These are phyloP conservation scores for Phytophthora megakarya DNA, from an alignment of 352 stramenopile species.

Conservation along the genomic window DNA sequence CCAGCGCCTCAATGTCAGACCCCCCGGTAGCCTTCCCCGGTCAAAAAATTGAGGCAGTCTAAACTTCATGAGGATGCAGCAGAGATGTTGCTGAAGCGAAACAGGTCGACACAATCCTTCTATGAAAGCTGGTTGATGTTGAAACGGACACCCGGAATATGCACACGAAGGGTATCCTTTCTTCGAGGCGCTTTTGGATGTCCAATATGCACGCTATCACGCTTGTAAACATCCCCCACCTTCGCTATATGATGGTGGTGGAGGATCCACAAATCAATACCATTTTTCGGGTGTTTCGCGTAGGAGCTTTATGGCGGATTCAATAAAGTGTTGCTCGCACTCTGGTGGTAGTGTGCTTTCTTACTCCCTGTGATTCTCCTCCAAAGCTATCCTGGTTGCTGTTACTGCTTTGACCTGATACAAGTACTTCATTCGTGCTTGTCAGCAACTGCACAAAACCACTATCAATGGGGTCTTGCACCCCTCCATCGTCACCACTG, in stretches of 20 bases:
- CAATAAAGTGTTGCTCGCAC: too few species aligned
- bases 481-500: too few species aligned
- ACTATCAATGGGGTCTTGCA: too few species aligned
- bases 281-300: too few species aligned
- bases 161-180: too few species aligned
- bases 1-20: slow-evolving; percentile 11
- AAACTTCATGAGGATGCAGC: slow-evolving; percentile 5
- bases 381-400: too few species aligned
- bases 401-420: too few species aligned
- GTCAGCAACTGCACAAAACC: too few species aligned
- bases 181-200: slow-evolving; percentile 9
- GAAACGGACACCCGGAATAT: neutral
- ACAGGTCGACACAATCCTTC: slow-evolving; percentile 11
- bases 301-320: too few species aligned
- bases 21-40: slow-evolving; percentile 1
- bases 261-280: slow-evolving; percentile 2
- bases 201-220: slow-evolving; percentile 3
- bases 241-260: neutral
- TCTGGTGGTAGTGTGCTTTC: too few species aligned
- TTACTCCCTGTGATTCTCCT: too few species aligned
- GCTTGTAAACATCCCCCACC: neutral
- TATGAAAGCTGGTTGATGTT: slow-evolving; percentile 3
- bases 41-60: slow-evolving; percentile 3
- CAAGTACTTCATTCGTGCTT: too few species aligned
- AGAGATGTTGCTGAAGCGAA: slow-evolving; percentile 9